These are phyloP conservation scores for Raddia guianensis DNA, from an alignment of 176 grass and related monocot species.

Conservation along the genomic window DNA sequence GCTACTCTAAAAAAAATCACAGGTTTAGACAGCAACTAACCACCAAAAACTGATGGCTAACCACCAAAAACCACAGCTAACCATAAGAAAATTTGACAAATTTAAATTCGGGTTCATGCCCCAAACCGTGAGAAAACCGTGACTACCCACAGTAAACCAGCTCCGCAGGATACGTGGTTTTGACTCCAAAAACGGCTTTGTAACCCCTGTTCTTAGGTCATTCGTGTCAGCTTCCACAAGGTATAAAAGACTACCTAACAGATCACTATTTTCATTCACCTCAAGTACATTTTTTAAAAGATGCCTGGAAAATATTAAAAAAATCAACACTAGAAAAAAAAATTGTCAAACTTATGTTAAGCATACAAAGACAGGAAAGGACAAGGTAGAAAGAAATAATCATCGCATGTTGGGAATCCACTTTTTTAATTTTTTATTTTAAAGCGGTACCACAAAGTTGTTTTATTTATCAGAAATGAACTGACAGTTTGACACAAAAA, in stretches of 20 bases:
- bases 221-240: constrained; percentile 10
- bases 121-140: no score
- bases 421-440: not conserved
- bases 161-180: no score
- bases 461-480: no score
- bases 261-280: not conserved
- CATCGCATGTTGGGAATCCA: not conserved
- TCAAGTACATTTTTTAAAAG: not conserved
- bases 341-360: not conserved
- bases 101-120: no score
- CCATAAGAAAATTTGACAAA: no score
- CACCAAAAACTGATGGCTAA: no score
- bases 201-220: not conserved
- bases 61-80: no score
- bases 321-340: not conserved
- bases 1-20: constrained; percentile 6
- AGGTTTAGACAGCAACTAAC: not conserved
- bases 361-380: not conserved
- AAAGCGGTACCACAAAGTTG: no score
- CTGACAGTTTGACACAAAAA: no score
- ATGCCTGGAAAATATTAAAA: not conserved
- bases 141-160: no score
- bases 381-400: not conserved
- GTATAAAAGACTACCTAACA: not conserved
- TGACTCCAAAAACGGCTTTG: no score